A percentile compares a stretch with the other conserved stretches of the same genome.
Conservation (phyloP, 495 filamentous ascomycete genomes). For the Pseudevernia furfuracea region DNA sequence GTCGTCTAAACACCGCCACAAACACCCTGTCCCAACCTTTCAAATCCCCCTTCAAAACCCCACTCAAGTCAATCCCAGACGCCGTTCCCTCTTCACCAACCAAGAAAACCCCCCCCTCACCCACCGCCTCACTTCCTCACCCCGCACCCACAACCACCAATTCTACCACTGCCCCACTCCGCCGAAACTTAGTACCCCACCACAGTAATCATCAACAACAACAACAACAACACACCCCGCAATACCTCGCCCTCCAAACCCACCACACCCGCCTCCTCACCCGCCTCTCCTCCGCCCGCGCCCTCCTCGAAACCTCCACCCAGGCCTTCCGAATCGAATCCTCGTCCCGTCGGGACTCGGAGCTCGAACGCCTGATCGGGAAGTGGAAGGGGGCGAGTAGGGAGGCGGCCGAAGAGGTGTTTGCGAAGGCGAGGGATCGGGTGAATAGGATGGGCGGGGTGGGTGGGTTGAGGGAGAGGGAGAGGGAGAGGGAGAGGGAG, state of each 20-base stretch:
- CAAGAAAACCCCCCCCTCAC: background rate
- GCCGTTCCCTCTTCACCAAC: background rate
- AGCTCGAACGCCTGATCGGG: slow-evolving; percentile 41
- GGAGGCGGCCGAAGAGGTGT: slow-evolving; percentile 47
- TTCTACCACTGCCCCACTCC: background rate
- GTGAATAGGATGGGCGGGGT: slow-evolving; percentile 51
- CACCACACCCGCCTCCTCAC: slow-evolving; percentile 33
- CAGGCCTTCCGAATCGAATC: slow-evolving; percentile 46
- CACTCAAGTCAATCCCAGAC: slow-evolving; percentile 17
- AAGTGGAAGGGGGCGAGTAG: slow-evolving; percentile 45
- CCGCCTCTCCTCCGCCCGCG: slow-evolving; percentile 30
- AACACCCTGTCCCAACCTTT: slow-evolving; percentile 56
- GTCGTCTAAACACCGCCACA: slow-evolving; percentile 45
- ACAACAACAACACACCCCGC: slow-evolving; percentile 18
- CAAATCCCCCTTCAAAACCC: slow-evolving; percentile 51
- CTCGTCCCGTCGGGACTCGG: slow-evolving; percentile 38
- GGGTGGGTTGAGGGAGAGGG: slow-evolving; percentile 44
- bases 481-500: slow-evolving; percentile 34
- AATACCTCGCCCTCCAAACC: slow-evolving; percentile 31
- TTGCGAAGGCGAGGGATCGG: slow-evolving; percentile 36
- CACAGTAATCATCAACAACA: too few relatives aligned
- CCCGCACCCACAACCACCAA: slow-evolving; percentile 3
- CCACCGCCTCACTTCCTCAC: background rate
- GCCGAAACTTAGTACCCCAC: too few relatives aligned
- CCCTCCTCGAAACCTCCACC: slow-evolving; percentile 40